phyloP scores from a whole-genome alignment of 495 filamentous ascomycete species.

The Lophium mytilinum region DNA sequence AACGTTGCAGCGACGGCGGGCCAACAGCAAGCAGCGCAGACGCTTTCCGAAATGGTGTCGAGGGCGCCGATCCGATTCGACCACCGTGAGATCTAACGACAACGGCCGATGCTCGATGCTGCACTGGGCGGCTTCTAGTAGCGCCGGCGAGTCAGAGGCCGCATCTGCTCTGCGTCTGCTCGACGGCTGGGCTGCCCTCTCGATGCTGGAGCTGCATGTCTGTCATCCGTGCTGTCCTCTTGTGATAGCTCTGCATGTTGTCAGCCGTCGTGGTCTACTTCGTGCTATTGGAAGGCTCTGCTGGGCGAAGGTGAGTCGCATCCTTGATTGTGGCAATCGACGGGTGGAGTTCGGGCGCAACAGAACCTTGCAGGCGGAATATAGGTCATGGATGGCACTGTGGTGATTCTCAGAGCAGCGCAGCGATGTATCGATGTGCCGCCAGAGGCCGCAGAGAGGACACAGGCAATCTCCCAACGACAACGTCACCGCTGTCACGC shows the following conservation, averaged over 20 bases:
- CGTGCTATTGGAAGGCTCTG: neutral
- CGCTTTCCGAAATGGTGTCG: constrained; percentile 5
- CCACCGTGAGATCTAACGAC: constrained; percentile 22
- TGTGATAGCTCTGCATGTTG: neutral
- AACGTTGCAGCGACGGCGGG: too few relatives aligned
- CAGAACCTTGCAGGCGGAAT: neutral
- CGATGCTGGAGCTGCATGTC: neutral
- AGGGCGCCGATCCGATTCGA: constrained; percentile 23
- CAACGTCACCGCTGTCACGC: neutral
- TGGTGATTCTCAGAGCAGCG: neutral
- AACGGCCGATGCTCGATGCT: constrained; percentile 3
- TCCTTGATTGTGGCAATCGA: neutral
- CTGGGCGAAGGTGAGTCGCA: neutral
- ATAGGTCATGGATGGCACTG: neutral
- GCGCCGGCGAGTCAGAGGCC: neutral
- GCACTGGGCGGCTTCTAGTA: constrained; percentile 6
- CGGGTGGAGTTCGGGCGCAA: neutral
- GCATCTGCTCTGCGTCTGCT: neutral
- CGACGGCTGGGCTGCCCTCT: neutral
- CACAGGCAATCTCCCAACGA: neutral
- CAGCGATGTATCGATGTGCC: neutral
- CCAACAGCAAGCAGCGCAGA: too few relatives aligned
- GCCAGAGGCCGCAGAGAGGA: neutral
- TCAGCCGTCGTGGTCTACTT: neutral
- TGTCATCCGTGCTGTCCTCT: neutral